These are phyloP conservation scores for Globisporangium nagaii DNA, from an alignment of 352 stramenopile genomes.

Conservation along the genomic window DNA sequence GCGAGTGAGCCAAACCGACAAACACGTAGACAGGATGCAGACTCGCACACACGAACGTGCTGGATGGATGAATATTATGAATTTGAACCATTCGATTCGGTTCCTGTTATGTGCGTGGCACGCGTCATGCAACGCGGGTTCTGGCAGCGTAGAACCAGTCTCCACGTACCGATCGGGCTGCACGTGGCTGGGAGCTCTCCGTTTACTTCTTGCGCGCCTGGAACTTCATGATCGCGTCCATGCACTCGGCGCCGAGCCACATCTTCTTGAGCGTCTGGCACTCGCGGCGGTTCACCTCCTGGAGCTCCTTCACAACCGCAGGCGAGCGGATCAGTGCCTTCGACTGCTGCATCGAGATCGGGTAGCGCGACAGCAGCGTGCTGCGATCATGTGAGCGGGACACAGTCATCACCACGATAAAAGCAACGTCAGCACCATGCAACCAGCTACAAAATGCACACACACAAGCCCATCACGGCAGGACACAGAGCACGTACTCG, in stretches of 20 bases:
- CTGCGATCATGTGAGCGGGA: too few species aligned
- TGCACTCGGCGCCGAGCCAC: conserved; percentile 65
- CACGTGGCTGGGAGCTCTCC: too few species aligned
- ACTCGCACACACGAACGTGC: too few species aligned
- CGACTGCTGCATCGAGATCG: conserved; percentile 54
- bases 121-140: too few species aligned
- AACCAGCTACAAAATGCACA: neutral
- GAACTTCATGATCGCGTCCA: conserved; percentile 78
- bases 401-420: neutral
- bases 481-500: too few species aligned
- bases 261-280: conserved; percentile 68
- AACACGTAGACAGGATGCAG: neutral
- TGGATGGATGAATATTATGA: too few species aligned
- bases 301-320: conserved; percentile 38
- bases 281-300: conserved; percentile 48
- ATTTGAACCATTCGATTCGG: too few species aligned
- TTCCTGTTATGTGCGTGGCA: too few species aligned
- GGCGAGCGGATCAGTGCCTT: conserved; percentile 58
- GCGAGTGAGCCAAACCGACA: too few species aligned
- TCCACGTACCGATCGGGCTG: too few species aligned
- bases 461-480: neutral
- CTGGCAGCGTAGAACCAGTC: too few species aligned
- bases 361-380: conserved; percentile 56
- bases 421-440: neutral
- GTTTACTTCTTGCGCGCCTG: conserved; percentile 46